Conservation (phyloP, 2,329 filamentous ascomycete genomes). For the Cercospora citrullina region DNA sequence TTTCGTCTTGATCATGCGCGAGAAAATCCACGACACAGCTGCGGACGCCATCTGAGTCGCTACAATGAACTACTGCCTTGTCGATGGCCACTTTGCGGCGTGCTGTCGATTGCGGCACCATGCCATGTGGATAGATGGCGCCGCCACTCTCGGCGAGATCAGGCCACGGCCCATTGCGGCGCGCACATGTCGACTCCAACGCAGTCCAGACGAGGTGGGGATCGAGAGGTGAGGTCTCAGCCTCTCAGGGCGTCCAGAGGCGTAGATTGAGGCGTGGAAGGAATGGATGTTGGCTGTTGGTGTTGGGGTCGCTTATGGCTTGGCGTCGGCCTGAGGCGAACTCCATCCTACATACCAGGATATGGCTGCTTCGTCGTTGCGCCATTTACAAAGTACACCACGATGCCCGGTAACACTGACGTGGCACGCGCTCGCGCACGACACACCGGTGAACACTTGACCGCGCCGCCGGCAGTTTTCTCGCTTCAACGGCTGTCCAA, state of each 20-base stretch:
- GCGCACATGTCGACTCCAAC: background rate
- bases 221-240: conserved; percentile 8
- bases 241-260: background rate
- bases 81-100: background rate
- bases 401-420: background rate
- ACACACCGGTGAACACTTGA: background rate
- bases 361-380: background rate
- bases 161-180: background rate
- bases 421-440: background rate
- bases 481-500: conserved; percentile 1
- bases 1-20: background rate
- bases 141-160: background rate
- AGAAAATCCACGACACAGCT: background rate
- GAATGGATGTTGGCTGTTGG: conserved; percentile 16
- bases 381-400: background rate
- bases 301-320: background rate
- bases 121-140: background rate
- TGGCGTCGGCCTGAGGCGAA: background rate
- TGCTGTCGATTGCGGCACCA: background rate
- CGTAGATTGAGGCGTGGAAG: conserved; percentile 9
- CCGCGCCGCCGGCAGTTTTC: conserved; percentile 7
- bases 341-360: background rate
- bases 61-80: background rate
- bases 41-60: background rate
- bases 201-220: background rate